These are phyloP conservation scores for Ophiostoma australiae DNA, from an alignment of 2,329 filamentous ascomycete genomes.

Conservation along the genomic window DNA sequence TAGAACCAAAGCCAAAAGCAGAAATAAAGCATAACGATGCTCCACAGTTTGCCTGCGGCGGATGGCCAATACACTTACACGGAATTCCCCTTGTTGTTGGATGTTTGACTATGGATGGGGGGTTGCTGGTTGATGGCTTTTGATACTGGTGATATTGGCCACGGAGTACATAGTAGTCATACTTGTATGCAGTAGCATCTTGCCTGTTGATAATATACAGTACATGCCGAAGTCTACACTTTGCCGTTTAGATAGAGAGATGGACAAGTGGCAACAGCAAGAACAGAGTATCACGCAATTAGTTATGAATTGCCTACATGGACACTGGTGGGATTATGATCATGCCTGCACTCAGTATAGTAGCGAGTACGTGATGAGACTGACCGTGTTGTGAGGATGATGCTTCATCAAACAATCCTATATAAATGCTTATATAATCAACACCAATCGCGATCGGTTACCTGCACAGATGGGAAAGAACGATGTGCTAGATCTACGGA, in stretches of 20 bases:
- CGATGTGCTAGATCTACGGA: background rate
- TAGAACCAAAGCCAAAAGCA: background rate
- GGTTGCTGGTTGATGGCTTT: too few species aligned
- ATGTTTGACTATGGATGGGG: background rate
- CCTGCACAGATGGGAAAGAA: background rate
- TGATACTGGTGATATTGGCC: too few species aligned
- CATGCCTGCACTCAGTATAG: background rate
- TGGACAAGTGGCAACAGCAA: background rate
- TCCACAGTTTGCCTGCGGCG: background rate
- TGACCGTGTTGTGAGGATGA: background rate
- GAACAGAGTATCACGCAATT: background rate
- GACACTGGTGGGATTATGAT: background rate
- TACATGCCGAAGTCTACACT: too few species aligned
- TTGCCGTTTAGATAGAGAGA: background rate
- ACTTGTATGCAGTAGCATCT: too few species aligned
- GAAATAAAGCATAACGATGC: background rate
- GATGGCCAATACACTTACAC: constrained; percentile 13
- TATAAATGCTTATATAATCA: background rate
- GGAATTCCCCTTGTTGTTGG: background rate
- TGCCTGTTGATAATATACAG: too few species aligned
- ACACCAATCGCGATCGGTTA: background rate
- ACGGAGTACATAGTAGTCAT: too few species aligned
- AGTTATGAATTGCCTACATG: background rate
- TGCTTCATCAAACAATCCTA: background rate
- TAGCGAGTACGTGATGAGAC: background rate